A percentile compares a stretch with the other conserved stretches of the same genome.
Evolutionary conservation across 306 rosid genomes (phyloP).

Genomic region (Calophaca sinica): DNA sequence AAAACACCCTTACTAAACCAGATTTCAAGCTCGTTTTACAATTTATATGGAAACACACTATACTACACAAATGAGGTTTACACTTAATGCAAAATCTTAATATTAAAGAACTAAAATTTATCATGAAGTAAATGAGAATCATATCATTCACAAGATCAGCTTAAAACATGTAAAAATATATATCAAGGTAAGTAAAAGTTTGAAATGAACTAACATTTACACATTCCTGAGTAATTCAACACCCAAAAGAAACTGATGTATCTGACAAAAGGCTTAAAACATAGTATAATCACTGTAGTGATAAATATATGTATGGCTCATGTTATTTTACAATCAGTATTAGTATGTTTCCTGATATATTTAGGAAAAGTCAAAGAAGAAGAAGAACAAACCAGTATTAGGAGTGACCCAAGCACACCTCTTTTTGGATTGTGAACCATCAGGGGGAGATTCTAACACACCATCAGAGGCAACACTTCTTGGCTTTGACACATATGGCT

Average conservation of each 20-base stretch:
- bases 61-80: conserved; percentile 5
- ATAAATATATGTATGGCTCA: not conserved
- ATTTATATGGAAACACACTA: conserved; percentile 6
- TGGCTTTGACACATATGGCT: conserved; percentile 61
- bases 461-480: conserved; percentile 76
- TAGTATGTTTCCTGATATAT: not conserved
- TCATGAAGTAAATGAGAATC: conserved; percentile 10
- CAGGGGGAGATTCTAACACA: conserved; percentile 60
- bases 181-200: conserved; percentile 7
- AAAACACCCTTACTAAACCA: not conserved
- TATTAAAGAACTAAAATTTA: conserved; percentile 21
- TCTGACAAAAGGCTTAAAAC: conserved; percentile 10
- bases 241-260: conserved; percentile 19
- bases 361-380: conserved; percentile 33
- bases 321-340: conserved; percentile 15
- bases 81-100: not conserved
- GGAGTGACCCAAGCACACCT: conserved; percentile 87
- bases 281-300: not conserved
- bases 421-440: conserved; percentile 59
- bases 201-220: conserved; percentile 21
- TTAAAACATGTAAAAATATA: not conserved
- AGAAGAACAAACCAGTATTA: conserved; percentile 67
- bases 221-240: conserved; percentile 12
- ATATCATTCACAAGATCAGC: not conserved
- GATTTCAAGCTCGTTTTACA: conserved; percentile 6